Conservation (phyloP, 495 filamentous ascomycete genomes). For the Xylaria intraflava region DNA sequence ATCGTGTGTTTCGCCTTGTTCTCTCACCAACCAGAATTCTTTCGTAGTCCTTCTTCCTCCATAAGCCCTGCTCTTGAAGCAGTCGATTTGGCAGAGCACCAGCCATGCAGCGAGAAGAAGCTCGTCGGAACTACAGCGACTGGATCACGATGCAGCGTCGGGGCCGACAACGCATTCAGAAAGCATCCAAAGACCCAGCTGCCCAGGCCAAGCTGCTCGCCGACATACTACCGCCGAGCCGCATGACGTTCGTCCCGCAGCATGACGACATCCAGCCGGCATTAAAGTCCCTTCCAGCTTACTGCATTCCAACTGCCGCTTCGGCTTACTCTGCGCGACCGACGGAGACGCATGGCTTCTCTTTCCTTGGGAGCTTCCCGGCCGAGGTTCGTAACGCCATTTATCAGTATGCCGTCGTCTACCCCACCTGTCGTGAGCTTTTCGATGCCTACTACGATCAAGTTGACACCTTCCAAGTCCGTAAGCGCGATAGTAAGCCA, state of each 20-base stretch:
- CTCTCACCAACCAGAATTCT: not conserved
- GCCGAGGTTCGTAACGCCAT: constrained; percentile 30
- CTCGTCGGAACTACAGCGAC: constrained; percentile 3
- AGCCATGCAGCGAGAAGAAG: not conserved
- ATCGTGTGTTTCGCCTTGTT: not conserved
- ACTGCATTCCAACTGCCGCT: constrained; percentile 11
- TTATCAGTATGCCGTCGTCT: constrained; percentile 22
- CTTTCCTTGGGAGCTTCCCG: constrained; percentile 25
- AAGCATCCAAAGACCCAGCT: constrained; percentile 19
- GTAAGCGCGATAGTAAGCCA: not conserved
- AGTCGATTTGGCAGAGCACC: not conserved
- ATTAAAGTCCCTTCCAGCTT: constrained; percentile 17
- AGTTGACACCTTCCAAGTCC: constrained; percentile 17
- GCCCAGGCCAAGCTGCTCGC: constrained; percentile 14
- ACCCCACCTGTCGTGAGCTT: constrained; percentile 22
- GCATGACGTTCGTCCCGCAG: constrained; percentile 13
- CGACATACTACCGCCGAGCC: constrained; percentile 18
- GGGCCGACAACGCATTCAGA: constrained; percentile 21
- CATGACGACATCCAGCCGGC: constrained; percentile 16
- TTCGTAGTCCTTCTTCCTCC: not conserved
- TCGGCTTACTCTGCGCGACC: not conserved
- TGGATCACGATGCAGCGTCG: constrained; percentile 20
- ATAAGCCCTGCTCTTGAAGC: not conserved
- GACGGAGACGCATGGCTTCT: not conserved
- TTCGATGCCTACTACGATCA: constrained; percentile 25